These are phyloP conservation scores for Suillus subalutaceus DNA, from an alignment of 768 basidiomycete genomes.

Conservation along the genomic window DNA sequence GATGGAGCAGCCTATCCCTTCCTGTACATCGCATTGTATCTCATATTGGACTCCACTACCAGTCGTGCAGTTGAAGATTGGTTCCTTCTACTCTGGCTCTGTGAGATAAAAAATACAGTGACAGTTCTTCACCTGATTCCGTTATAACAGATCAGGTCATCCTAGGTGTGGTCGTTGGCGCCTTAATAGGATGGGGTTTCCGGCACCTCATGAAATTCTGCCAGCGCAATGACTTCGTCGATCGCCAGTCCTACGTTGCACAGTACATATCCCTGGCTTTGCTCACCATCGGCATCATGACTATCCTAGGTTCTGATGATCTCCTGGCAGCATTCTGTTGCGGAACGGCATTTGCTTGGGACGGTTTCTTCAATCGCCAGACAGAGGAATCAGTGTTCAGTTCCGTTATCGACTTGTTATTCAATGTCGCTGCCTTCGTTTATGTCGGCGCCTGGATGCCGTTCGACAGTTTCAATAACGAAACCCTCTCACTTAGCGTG, in stretches of 20 bases:
- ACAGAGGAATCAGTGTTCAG: conserved; percentile 96
- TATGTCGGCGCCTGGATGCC: conserved; percentile 99
- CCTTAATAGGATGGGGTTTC: conserved; percentile 74
- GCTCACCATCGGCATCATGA: conserved; percentile 82
- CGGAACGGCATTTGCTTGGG: conserved; percentile 96
- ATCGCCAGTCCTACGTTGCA: conserved; percentile 93
- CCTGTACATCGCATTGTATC: conserved; percentile 86
- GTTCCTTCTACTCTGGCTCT: conserved; percentile 87
- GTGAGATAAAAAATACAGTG: conserved; percentile 46
- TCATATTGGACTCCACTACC: conserved; percentile 67
- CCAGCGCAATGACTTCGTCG: conserved; percentile 82
- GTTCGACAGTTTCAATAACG: conserved; percentile 75
- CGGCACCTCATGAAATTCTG: conserved; percentile 94
- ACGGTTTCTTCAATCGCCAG: conserved; percentile 90
- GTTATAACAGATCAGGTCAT: conserved; percentile 68
- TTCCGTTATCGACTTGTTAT: conserved; percentile 93
- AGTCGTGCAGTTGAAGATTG: conserved; percentile 79
- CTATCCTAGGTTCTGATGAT: conserved; percentile 89
- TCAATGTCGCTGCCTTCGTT: conserved; percentile 94
- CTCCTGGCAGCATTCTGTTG: conserved; percentile 93
- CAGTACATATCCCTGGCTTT: conserved; percentile 87
- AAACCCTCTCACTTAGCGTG: conserved; percentile 66
- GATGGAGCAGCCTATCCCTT: conserved; percentile 98
- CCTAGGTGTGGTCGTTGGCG: conserved; percentile 75
- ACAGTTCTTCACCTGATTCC: conserved; percentile 10